These are phyloP conservation scores for Escovopsis sp. DNA, from an alignment of 2,329 filamentous ascomycete species.

Conservation along the genomic window DNA sequence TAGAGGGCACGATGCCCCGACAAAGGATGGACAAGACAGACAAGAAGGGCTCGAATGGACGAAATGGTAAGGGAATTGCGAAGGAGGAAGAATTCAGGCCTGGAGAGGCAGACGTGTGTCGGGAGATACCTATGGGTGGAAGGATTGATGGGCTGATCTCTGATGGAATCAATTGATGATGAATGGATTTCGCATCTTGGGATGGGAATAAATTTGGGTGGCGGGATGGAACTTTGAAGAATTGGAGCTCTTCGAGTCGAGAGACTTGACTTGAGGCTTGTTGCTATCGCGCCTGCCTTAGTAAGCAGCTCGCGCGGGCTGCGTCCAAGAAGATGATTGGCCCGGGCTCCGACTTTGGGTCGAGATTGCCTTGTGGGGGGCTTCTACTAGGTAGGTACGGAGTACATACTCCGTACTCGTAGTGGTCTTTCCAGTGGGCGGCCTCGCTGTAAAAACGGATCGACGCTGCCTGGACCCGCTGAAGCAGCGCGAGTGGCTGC, in stretches of 20 bases:
- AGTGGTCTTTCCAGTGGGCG: too few relatives aligned
- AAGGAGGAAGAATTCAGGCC: background rate
- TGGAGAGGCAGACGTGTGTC: background rate
- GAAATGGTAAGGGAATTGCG: background rate
- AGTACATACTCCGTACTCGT: too few relatives aligned
- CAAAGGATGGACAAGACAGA: background rate
- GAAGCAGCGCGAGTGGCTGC: too few relatives aligned
- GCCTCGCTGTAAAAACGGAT: too few relatives aligned
- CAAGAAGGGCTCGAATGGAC: background rate
- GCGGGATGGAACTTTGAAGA: background rate
- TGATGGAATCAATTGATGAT: background rate
- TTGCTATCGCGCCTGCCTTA: too few relatives aligned
- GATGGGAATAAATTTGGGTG: constrained; percentile 2
- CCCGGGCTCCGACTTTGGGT: too few relatives aligned
- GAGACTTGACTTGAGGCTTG: background rate
- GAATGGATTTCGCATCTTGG: too few relatives aligned
- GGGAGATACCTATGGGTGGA: background rate
- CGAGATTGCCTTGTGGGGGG: too few relatives aligned
- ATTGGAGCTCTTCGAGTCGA: background rate
- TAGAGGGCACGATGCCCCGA: background rate
- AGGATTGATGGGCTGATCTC: background rate
- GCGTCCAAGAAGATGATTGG: too few relatives aligned
- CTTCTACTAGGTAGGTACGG: too few relatives aligned
- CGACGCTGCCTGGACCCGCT: too few relatives aligned
- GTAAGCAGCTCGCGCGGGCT: too few relatives aligned